Evolutionary conservation across 1,139 yeast genomes (phyloP).

Genomic region (Kluyveromyces marxianus): DNA sequence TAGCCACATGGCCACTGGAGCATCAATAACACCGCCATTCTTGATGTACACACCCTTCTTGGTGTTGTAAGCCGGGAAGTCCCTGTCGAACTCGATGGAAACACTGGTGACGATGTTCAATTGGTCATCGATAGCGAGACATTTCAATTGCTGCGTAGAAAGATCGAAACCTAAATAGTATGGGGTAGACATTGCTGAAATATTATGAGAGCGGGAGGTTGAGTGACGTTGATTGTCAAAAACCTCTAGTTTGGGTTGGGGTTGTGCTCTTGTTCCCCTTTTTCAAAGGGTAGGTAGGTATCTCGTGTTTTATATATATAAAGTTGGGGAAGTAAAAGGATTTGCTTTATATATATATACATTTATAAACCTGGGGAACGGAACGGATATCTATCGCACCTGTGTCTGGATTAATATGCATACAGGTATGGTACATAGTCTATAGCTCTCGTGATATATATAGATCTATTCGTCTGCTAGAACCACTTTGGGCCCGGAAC

Average conservation of each 20-base stretch:
- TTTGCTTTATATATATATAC: neutral
- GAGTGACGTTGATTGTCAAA: no score
- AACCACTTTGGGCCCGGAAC: constrained; percentile 11
- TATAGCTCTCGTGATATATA: no score
- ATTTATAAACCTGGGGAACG: neutral
- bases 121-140: constrained; percentile 52
- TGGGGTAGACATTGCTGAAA: constrained; percentile 13
- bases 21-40: constrained; percentile 47
- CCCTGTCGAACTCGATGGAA: constrained; percentile 65
- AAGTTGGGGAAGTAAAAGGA: no score
- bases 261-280: neutral
- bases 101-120: constrained; percentile 50
- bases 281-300: no score
- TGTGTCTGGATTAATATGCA: neutral
- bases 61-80: constrained; percentile 51
- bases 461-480: neutral
- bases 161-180: constrained; percentile 71
- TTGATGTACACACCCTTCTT: constrained; percentile 62
- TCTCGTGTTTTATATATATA: no score
- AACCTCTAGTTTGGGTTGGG: neutral
- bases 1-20: constrained; percentile 89
- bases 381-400: neutral
- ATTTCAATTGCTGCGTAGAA: constrained; percentile 84
- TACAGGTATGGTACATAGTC: no score
- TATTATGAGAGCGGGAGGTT: neutral